Percentiles rank a stretch among this genome's conserved stretches.
phyloP scores from a whole-genome alignment of 129 eudicot genomes.

The Flaveria trinervia region DNA sequence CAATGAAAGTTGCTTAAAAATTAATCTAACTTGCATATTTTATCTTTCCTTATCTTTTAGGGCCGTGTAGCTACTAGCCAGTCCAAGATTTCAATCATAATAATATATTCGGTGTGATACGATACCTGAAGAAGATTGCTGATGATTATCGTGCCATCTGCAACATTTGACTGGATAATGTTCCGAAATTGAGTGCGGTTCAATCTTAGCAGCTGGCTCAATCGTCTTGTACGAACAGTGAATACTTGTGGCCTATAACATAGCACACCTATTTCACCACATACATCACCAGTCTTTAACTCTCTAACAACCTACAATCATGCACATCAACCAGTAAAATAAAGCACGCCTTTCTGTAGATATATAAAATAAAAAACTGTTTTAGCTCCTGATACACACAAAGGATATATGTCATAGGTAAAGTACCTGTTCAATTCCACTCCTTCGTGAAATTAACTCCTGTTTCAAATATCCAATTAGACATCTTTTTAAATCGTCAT shows the following conservation, averaged over 20 bases:
- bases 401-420: slow-evolving; percentile 7
- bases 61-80: too few relatives aligned
- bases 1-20: not conserved
- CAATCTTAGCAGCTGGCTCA: slow-evolving; percentile 68
- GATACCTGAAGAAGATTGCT: slow-evolving; percentile 74
- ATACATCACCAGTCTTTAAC: slow-evolving; percentile 58
- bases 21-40: not conserved
- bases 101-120: not conserved
- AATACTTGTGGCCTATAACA: slow-evolving; percentile 72
- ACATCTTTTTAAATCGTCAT: not conserved
- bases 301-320: slow-evolving; percentile 53
- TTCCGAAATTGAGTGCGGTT: slow-evolving; percentile 59
- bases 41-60: not conserved
- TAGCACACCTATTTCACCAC: slow-evolving; percentile 74
- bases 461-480: slow-evolving; percentile 35
- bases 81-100: not conserved
- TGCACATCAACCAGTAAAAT: slow-evolving; percentile 3
- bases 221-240: slow-evolving; percentile 66
- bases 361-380: not conserved
- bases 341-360: not conserved
- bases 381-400: not conserved
- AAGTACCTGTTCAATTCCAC: slow-evolving; percentile 55
- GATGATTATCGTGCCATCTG: slow-evolving; percentile 68
- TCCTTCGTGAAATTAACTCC: slow-evolving; percentile 53
- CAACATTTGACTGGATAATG: slow-evolving; percentile 64